These are phyloP conservation scores for Nothopassalora personata DNA, from an alignment of 2,329 filamentous ascomycete genomes.

Conservation along the genomic window DNA sequence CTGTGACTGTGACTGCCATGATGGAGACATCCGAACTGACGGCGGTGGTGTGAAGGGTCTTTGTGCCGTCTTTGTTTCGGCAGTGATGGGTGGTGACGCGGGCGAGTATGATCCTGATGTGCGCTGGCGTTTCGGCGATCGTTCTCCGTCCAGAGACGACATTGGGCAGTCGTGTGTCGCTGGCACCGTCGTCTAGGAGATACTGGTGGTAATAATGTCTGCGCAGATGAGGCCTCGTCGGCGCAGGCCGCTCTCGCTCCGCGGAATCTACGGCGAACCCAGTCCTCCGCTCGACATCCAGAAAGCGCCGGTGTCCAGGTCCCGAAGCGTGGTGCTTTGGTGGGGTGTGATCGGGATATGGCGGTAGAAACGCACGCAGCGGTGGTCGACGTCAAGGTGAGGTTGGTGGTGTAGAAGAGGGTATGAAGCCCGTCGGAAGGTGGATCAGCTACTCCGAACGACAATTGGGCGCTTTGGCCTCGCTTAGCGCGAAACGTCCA, in stretches of 20 bases:
- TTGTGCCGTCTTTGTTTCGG: constrained; percentile 38
- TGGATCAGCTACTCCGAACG: neutral
- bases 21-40: constrained; percentile 44
- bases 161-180: constrained; percentile 17
- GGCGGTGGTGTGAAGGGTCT: constrained; percentile 42
- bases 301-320: neutral
- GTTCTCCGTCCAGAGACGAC: constrained; percentile 28
- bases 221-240: neutral
- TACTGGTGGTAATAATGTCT: constrained; percentile 13
- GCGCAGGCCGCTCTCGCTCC: neutral
- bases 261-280: neutral
- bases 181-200: constrained; percentile 5
- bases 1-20: constrained; percentile 33
- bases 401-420: neutral
- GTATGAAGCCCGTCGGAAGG: neutral
- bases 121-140: constrained; percentile 34
- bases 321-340: neutral
- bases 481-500: neutral
- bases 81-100: constrained; percentile 32
- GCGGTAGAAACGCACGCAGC: neutral
- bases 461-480: neutral
- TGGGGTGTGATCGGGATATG: too few relatives aligned
- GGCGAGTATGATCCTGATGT: constrained; percentile 39
- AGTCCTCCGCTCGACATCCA: neutral
- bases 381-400: neutral